Conservation (phyloP, 1,284 basidiomycete genomes). For the Ceratobasidium sp. region DNA sequence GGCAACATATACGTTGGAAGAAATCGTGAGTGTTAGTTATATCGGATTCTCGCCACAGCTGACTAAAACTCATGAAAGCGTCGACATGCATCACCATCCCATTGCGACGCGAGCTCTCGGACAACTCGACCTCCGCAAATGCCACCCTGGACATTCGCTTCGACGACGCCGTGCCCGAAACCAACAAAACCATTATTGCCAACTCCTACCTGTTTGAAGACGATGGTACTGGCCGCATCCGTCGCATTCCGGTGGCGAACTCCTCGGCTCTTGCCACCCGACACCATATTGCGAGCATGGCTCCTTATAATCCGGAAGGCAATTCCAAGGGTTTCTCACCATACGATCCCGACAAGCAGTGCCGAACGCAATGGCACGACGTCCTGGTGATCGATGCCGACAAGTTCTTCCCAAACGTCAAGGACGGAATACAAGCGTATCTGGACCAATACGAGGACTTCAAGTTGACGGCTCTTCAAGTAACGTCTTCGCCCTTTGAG, state of each 20-base stretch:
- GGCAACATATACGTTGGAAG: constrained; percentile 34
- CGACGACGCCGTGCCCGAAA: constrained; percentile 32
- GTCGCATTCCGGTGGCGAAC: constrained; percentile 5
- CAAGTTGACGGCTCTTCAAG: constrained; percentile 14
- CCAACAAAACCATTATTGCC: constrained; percentile 24
- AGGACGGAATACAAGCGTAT: constrained; percentile 36
- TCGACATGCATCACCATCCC: constrained; percentile 26
- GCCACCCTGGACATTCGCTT: background rate
- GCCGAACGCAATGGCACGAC: constrained; percentile 34
- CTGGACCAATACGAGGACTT: constrained; percentile 36
- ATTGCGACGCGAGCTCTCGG: constrained; percentile 1
- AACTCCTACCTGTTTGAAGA: constrained; percentile 33
- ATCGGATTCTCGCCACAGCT: too few species aligned
- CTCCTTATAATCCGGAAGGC: constrained; percentile 10
- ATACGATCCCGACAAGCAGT: constrained; percentile 26
- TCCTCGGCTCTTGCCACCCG: constrained; percentile 7
- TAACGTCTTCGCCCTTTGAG: constrained; percentile 2
- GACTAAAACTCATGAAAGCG: background rate
- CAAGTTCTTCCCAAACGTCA: constrained; percentile 39
- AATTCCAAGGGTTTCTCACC: constrained; percentile 35
- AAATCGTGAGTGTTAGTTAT: constrained; percentile 14
- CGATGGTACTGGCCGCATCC: constrained; percentile 30
- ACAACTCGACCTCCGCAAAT: background rate
- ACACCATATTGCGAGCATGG: constrained; percentile 25
- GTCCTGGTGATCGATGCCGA: constrained; percentile 25